phyloP scores from a whole-genome alignment of 495 filamentous ascomycete genomes.

The Recurvomyces mirabilis region DNA sequence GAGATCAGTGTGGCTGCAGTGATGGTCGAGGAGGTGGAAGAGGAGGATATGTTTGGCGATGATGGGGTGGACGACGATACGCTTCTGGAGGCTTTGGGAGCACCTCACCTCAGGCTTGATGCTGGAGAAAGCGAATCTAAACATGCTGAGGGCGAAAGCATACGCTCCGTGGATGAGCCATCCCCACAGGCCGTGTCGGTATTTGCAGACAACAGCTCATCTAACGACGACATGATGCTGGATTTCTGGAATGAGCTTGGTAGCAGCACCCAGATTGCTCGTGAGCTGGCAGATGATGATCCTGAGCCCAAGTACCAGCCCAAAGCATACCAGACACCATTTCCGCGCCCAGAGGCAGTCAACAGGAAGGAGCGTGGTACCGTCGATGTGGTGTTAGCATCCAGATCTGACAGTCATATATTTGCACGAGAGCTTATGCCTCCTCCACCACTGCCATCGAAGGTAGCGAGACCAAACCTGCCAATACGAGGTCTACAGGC shows the following conservation, averaged over 20 bases:
- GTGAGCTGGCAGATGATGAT: constrained; percentile 21
- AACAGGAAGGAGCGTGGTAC: neutral
- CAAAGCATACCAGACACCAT: neutral
- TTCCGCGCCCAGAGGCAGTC: neutral
- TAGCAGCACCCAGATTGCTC: constrained; percentile 29
- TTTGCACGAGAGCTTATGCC: constrained; percentile 3
- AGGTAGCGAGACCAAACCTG: neutral
- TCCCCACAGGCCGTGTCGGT: neutral
- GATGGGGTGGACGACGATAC: constrained; percentile 17
- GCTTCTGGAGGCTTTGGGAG: constrained; percentile 7
- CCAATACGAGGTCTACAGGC: neutral
- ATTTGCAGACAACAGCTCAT: too few relatives aligned
- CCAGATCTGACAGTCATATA: too few relatives aligned
- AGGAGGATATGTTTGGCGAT: constrained; percentile 13
- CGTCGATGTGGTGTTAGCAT: neutral
- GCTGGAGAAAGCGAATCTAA: too few relatives aligned
- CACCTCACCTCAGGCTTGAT: neutral
- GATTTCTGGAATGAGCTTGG: constrained; percentile 26
- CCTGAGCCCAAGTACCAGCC: neutral
- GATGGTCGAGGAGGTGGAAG: neutral
- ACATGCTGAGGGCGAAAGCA: neutral
- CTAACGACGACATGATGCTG: too few relatives aligned
- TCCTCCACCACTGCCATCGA: neutral
- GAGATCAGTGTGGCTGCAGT: neutral
- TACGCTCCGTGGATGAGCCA: neutral